A percentile compares a stretch with the other conserved stretches of the same genome.
Conservation (phyloP, 768 basidiomycete species). For the Suillus americanus region DNA sequence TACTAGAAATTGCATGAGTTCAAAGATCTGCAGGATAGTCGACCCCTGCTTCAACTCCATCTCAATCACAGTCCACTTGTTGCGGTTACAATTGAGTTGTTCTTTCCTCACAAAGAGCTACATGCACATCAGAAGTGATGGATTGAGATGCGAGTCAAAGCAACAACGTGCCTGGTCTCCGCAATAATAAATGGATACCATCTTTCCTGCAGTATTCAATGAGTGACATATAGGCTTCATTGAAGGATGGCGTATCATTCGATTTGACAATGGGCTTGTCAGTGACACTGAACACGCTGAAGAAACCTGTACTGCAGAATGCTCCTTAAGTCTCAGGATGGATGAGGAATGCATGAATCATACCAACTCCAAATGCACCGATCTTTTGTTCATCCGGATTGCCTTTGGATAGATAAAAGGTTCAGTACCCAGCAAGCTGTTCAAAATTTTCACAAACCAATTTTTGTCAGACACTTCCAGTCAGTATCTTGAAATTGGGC, state of each 20-base stretch:
- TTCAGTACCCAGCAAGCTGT: not conserved
- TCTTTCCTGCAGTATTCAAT: not conserved
- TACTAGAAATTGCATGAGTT: slow-evolving; percentile 47
- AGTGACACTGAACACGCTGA: slow-evolving; percentile 29
- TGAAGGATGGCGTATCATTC: slow-evolving; percentile 8
- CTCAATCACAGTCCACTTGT: slow-evolving; percentile 44
- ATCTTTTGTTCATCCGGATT: slow-evolving; percentile 55
- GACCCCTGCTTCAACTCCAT: slow-evolving; percentile 44
- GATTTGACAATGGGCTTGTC: slow-evolving; percentile 27
- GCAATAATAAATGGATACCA: slow-evolving; percentile 6
- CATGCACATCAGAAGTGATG: not conserved
- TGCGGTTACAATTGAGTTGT: not conserved
- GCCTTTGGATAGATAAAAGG: slow-evolving; percentile 38
- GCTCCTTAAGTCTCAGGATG: not conserved
- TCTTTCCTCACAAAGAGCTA: slow-evolving; percentile 3
- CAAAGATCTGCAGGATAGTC: slow-evolving; percentile 42
- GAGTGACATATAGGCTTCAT: not conserved
- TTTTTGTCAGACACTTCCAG: slow-evolving; percentile 49
- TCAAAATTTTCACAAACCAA: slow-evolving; percentile 21
- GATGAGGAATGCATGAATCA: not conserved
- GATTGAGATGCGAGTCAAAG: not conserved
- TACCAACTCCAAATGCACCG: slow-evolving; percentile 43
- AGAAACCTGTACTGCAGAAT: slow-evolving; percentile 16
- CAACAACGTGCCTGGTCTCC: slow-evolving; percentile 11
- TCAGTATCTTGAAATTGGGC: slow-evolving; percentile 44